Evolutionary conservation across 2,329 filamentous ascomycete genomes (phyloP).

Genomic region (Penicillium olsonii): DNA sequence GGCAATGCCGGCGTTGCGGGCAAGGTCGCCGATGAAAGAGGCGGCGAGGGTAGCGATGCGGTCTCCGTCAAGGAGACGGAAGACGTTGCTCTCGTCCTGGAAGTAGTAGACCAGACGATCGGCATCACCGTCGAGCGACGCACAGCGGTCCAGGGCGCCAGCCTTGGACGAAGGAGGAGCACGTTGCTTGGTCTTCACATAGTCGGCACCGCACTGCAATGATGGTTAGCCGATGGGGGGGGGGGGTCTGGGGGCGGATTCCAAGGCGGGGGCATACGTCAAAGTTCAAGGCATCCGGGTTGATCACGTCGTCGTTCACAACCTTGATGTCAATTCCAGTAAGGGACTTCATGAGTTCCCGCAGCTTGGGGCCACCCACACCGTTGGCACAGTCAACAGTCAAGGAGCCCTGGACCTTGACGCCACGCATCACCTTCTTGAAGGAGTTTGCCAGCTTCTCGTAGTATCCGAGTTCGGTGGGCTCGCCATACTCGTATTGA

Average conservation of each 20-base stretch:
- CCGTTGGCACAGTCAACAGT: conserved; percentile 96
- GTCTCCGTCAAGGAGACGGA: conserved; percentile 93
- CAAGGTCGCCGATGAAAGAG: conserved; percentile 87
- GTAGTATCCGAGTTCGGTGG: conserved; percentile 91
- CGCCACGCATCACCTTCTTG: conserved; percentile 75
- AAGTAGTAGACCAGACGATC: conserved; percentile 97
- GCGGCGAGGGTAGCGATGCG: conserved; percentile 93
- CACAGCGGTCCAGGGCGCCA: conserved; percentile 73
- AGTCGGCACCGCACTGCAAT: conserved; percentile 84
- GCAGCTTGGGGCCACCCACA: conserved; percentile 88
- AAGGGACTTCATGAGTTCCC: conserved; percentile 81
- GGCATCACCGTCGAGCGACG: conserved; percentile 91
- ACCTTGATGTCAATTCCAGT: conserved; percentile 78
- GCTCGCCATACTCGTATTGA: conserved; percentile 81
- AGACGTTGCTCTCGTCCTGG: conserved; percentile 75
- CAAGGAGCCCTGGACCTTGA: conserved; percentile 71
- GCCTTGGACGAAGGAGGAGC: conserved; percentile 82
- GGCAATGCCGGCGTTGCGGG: conserved; percentile 74
- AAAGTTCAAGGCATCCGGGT: conserved; percentile 83
- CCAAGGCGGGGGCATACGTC: conserved; percentile 60
- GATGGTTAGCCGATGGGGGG: conserved; percentile 16
- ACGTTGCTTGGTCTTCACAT: conserved; percentile 94
- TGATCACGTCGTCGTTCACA: conserved; percentile 89
- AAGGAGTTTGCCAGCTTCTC: conserved; percentile 87
- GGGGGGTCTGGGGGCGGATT: background rate